Base-by-base conservation (phyloP, 345 rosid genomes). In the Sonneratia caseolaris region DNA sequence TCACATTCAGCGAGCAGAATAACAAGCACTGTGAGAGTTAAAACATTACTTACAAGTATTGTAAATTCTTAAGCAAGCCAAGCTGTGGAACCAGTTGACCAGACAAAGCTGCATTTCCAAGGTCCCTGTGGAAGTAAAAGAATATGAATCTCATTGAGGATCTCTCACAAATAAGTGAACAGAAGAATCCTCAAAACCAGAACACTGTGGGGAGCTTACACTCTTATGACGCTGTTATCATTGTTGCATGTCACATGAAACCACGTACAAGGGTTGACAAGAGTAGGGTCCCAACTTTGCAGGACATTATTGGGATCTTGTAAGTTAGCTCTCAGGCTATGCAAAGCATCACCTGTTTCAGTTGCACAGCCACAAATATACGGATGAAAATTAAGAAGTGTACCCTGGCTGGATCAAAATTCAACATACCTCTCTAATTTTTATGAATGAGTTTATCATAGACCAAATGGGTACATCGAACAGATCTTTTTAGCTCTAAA, bases 201-300 rank as follows among this genome's bases (percentile, higher is more conserved):
- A 37, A 71, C 32, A 69, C 64, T 70, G 43, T 35, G 70, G 59
- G 68, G 56, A 74, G 53, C 79, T 79, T 86, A 94, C 98, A 94
- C 97, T 84, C 98, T 81, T 66, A 90, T 90, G 56, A 94, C 97
- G 78, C 98, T 94, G 74, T 91, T 90, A 71, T 94, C 98, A 74
- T 88, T 90, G 87, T 94, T 88, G 75, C 98, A 94, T 19, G 97
- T 91, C 66, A 94, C 95, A 68, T 94, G 98, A 78, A 91, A 91
- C 98, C 98, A 94, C 15, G 98, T 91, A 79, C 98, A 91, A 62
- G 97, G 97, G 74, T 91, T 90, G 76, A 91, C 98, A 74, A 94
- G 98, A 35, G 96, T 91, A 66, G 96, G 93, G 80, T 94, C 98
- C 98, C 98, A 94, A 80, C 98, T 94, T 79, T 91, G 97, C 73